phyloP scores from a whole-genome alignment of 2,329 filamentous ascomycete genomes.

The Venturia aucupariae region DNA sequence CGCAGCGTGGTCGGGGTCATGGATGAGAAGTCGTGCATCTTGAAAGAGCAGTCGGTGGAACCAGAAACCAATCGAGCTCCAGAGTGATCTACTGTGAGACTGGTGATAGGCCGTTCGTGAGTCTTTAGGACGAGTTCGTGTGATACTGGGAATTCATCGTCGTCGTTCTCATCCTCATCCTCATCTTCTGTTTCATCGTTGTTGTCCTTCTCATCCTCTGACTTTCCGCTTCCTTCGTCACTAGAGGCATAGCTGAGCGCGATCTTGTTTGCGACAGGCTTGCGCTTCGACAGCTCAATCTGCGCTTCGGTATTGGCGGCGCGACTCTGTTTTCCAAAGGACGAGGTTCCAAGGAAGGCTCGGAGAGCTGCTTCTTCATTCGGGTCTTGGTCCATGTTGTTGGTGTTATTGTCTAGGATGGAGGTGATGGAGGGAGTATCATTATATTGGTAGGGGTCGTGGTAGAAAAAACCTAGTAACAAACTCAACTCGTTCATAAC shows the following conservation, averaged over 20 bases:
- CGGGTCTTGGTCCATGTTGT: conserved; percentile 7
- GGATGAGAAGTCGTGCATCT: conserved; percentile 88
- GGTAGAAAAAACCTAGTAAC: no score
- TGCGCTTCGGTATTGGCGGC: conserved; percentile 15
- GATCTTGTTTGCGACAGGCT: conserved; percentile 8
- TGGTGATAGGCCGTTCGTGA: conserved; percentile 79
- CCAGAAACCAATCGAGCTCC: conserved; percentile 82
- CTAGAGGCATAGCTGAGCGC: background rate
- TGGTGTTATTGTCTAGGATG: background rate
- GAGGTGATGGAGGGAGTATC: background rate
- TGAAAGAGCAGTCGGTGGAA: conserved; percentile 82
- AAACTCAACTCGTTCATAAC: no score
- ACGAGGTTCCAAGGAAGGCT: conserved; percentile 11
- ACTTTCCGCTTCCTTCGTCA: conserved; percentile 7
- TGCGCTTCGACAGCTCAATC: conserved; percentile 13
- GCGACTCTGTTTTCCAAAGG: conserved; percentile 15
- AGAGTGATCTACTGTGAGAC: conserved; percentile 72
- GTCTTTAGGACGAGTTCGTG: conserved; percentile 91
- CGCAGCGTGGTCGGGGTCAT: conserved; percentile 93
- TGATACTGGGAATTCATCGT: conserved; percentile 75
- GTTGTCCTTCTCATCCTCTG: conserved; percentile 23
- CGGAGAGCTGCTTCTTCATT: conserved; percentile 14
- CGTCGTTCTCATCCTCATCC: conserved; percentile 50
- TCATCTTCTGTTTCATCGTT: conserved; percentile 41
- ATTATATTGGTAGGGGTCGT: background rate